These are phyloP conservation scores for Ricinus communis DNA, from an alignment of 345 rosid genomes.

Conservation along the genomic window DNA sequence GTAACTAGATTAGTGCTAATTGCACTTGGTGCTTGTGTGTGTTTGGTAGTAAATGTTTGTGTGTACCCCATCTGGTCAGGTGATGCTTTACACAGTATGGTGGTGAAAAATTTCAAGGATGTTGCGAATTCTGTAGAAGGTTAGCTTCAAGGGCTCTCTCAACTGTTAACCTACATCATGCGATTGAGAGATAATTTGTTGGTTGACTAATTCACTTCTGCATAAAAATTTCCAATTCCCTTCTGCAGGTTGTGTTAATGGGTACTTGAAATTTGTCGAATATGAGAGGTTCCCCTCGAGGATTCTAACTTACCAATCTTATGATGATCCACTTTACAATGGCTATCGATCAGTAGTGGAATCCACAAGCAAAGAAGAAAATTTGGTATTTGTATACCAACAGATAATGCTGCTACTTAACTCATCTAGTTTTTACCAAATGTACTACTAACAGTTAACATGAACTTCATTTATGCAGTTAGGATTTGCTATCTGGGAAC, in stretches of 20 bases:
- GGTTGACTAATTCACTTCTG: no score
- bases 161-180: no score
- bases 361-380: constrained; percentile 73
- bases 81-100: constrained; percentile 75
- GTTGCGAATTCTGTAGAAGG: constrained; percentile 85
- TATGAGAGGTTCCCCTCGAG: constrained; percentile 81
- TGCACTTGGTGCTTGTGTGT: constrained; percentile 60
- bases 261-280: constrained; percentile 71
- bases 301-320: constrained; percentile 80
- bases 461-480: constrained; percentile 38
- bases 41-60: constrained; percentile 56
- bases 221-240: neutral
- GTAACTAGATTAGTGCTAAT: constrained; percentile 51
- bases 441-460: neutral
- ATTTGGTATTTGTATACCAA: no score
- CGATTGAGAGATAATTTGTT: no score
- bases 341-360: constrained; percentile 82
- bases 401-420: neutral
- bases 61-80: constrained; percentile 84
- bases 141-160: constrained; percentile 3
- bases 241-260: constrained; percentile 66
- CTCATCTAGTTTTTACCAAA: neutral
- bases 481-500: constrained; percentile 86
- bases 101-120: constrained; percentile 65
- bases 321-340: constrained; percentile 76